Conservation (phyloP, 306 rosid genomes). For the Alnus glutinosa region DNA sequence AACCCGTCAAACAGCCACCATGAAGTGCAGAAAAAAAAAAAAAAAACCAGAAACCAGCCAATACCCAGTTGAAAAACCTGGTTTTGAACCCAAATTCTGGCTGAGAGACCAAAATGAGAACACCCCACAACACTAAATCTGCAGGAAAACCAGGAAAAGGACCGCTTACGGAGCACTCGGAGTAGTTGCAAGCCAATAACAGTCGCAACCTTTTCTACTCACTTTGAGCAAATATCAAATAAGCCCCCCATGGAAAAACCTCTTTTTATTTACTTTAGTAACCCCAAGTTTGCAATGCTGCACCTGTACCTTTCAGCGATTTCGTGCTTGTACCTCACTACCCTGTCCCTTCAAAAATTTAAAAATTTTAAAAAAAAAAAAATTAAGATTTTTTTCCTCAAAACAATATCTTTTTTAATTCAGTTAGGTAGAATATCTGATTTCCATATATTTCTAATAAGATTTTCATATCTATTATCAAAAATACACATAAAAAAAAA, state of each 20-base stretch:
- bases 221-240: neutral
- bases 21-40: constrained; percentile 27
- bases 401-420: too few relatives aligned
- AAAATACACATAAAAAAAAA: too few relatives aligned
- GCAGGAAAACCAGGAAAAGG: constrained; percentile 18
- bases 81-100: constrained; percentile 22
- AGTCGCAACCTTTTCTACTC: constrained; percentile 16
- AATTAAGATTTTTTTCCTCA: too few relatives aligned
- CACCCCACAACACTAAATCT: constrained; percentile 30
- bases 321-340: neutral
- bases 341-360: too few relatives aligned
- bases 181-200: constrained; percentile 31
- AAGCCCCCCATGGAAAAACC: neutral
- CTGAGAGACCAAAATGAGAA: constrained; percentile 26
- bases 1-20: constrained; percentile 23
- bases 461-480: too few relatives aligned
- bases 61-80: constrained; percentile 42
- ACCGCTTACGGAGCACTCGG: constrained; percentile 29
- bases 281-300: neutral
- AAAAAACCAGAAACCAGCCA: constrained; percentile 17
- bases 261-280: neutral
- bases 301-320: neutral
- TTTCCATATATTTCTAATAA: too few relatives aligned
- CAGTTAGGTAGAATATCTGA: too few relatives aligned
- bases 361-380: too few relatives aligned